phyloP scores from a whole-genome alignment of 768 basidiomycete species.

The Agaricus bisporus region DNA sequence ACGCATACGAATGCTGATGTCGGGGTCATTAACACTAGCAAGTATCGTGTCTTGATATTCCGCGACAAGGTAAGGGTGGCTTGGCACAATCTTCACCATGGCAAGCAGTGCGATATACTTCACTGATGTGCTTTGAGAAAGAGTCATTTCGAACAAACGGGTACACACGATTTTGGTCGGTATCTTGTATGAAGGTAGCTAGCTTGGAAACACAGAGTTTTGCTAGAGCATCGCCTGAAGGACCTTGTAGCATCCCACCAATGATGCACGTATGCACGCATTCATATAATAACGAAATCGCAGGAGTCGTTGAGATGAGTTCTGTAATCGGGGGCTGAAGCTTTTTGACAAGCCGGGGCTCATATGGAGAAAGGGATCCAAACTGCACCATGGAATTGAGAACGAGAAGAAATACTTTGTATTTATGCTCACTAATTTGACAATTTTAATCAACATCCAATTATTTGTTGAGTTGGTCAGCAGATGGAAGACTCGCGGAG shows the following conservation, averaged over 20 bases:
- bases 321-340: conserved; percentile 91
- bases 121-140: conserved; percentile 43
- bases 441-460: conserved; percentile 99
- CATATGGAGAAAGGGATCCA: conserved; percentile 85
- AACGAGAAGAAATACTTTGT: not conserved
- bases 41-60: conserved; percentile 92
- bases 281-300: conserved; percentile 94
- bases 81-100: conserved; percentile 92
- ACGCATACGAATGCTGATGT: conserved; percentile 94
- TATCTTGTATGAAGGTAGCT: conserved; percentile 84
- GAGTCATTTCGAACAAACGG: not conserved
- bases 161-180: conserved; percentile 89
- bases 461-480: conserved; percentile 94
- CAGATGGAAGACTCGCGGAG: conserved; percentile 89
- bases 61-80: conserved; percentile 83
- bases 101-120: conserved; percentile 96
- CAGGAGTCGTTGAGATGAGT: conserved; percentile 91
- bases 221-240: conserved; percentile 75
- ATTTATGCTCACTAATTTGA: conserved; percentile 72
- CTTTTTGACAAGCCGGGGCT: conserved; percentile 92
- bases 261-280: conserved; percentile 98
- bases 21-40: conserved; percentile 83
- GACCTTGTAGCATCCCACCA: conserved; percentile 87
- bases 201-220: conserved; percentile 89
- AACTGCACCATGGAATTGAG: conserved; percentile 48